Evolutionary conservation across 2,329 filamentous ascomycete genomes (phyloP).

Genomic region (Diatrype stigma): DNA sequence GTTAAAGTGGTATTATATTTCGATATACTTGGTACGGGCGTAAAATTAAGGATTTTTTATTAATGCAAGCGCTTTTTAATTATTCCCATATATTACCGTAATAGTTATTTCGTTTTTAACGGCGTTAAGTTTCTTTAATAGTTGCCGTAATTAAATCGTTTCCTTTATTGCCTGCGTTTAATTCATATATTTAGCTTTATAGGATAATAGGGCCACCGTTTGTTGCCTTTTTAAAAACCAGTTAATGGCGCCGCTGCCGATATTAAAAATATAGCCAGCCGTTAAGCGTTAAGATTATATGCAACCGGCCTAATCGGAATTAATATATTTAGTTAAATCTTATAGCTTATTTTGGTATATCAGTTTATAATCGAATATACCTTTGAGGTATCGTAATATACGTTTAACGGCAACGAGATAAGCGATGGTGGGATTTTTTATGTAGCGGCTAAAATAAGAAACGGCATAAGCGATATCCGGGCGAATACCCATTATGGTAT

Average conservation of each 20-base stretch:
- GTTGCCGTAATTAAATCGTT: background rate
- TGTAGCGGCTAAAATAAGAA: slow-evolving; percentile 5
- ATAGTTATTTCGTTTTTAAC: background rate
- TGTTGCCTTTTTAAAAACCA: background rate
- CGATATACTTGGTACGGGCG: background rate
- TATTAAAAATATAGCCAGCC: background rate
- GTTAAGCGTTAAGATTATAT: background rate
- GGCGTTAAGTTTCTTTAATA: background rate
- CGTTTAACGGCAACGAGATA: background rate
- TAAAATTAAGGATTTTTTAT: background rate
- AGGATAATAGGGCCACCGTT: background rate
- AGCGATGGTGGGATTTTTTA: slow-evolving; percentile 4
- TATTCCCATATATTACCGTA: background rate
- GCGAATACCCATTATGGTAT: too few relatives aligned
- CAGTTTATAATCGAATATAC: background rate
- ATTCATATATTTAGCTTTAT: background rate
- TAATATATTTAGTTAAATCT: background rate
- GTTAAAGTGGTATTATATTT: background rate
- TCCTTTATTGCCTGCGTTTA: background rate
- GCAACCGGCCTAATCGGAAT: background rate
- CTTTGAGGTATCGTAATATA: background rate
- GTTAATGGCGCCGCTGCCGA: background rate
- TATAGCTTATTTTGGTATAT: background rate
- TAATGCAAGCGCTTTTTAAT: background rate
- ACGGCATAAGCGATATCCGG: background rate